Evolutionary conservation across 164 flowering plant species (phyloP), one percentile per base, ranked within the genome.

Genomic region (Vitis labrusca): DNA sequence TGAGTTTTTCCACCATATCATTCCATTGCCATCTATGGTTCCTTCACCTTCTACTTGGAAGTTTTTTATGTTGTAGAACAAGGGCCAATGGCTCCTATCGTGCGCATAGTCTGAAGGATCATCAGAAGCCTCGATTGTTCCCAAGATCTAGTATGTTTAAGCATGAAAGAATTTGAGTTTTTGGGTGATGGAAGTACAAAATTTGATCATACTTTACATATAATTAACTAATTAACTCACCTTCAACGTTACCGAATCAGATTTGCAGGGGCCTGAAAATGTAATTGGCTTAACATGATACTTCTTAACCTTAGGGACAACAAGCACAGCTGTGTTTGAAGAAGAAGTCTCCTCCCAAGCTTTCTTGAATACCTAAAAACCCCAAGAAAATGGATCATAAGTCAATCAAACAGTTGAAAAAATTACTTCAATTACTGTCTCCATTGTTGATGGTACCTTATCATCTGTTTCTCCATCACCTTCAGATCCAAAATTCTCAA

Each of bases 1-100:
- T n/a, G 81, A 76, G 57, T 79, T 83, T 23, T 76, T 14, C 89
- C 89, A 88, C 92, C 44, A 32, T 32, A 32, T 32, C 44, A 3
- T 7, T 32, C 44, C 44, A 3, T 32, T 32, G 44, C 44, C 92
- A 71, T 88, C 74, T 55, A 88, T 79, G 54, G 80, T 80, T 68
- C 90, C 92, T 61, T 78, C 82, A 71, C 92, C 92, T 70, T 74
- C 71, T 11, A 88, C 79, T 27, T 50, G 58, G 23, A 85, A 68
- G 73, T 76, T 74, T 29, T 71, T 6, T 59, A 86, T 48, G 12
- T 77, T 70, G 3, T 73, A 60, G 30, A 88, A 85, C 12, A 61
- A 37, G 37, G 85, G 53, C 92, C 90, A 88, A 54, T 69, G 75
- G 15, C 61, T 64, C 64, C 47, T 3, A n/a, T 76, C 78, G 19